A percentile compares a stretch with the other conserved stretches of the same genome.
Conservation (phyloP, 2,329 filamentous ascomycete genomes). For the Harringtonia lauricola region DNA sequence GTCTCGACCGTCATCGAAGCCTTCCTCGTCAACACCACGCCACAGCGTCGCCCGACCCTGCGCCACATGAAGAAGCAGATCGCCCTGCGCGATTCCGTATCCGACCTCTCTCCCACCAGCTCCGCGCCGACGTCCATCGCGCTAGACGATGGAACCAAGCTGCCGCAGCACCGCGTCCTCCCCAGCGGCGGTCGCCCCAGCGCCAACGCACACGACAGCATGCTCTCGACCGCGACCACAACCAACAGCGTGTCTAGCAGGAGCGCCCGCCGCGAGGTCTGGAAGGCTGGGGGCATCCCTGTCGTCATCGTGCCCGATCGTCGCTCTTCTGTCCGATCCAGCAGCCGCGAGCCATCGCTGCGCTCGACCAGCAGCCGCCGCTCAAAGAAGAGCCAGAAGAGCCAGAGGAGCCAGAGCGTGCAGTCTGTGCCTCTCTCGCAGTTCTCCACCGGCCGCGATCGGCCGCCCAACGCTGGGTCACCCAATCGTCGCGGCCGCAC, state of each 20-base stretch:
- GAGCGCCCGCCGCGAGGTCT: constrained; percentile 45
- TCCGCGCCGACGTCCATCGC: constrained; percentile 30
- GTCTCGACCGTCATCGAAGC: constrained; percentile 48
- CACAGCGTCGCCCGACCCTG: constrained; percentile 41
- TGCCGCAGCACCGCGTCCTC: constrained; percentile 3
- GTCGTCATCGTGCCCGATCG: constrained; percentile 52
- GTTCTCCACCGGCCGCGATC: constrained; percentile 29
- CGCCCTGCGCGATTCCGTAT: constrained; percentile 35
- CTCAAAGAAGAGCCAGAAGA: constrained; percentile 42
- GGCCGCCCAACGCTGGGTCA: constrained; percentile 30
- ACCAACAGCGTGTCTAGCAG: constrained; percentile 38
- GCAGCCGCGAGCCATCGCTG: constrained; percentile 38
- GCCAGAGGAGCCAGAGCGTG: constrained; percentile 41
- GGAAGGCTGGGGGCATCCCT: constrained; percentile 49
- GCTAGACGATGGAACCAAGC: constrained; percentile 13
- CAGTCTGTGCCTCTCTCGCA: constrained; percentile 34
- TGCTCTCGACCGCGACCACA: constrained; percentile 36
- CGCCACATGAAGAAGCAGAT: constrained; percentile 49
- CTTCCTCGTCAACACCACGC: constrained; percentile 39
- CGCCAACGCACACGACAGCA: constrained; percentile 30
- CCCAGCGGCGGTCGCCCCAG: constrained; percentile 18
- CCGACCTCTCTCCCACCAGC: constrained; percentile 28
- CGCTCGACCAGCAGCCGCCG: constrained; percentile 50
- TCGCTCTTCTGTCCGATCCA: constrained; percentile 39
- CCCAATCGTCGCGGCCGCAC: constrained; percentile 28